Percentiles rank a stretch among this genome's conserved stretches.
phyloP scores from a whole-genome alignment of 2,329 filamentous ascomycete species.

The Fusarium abutilonis region DNA sequence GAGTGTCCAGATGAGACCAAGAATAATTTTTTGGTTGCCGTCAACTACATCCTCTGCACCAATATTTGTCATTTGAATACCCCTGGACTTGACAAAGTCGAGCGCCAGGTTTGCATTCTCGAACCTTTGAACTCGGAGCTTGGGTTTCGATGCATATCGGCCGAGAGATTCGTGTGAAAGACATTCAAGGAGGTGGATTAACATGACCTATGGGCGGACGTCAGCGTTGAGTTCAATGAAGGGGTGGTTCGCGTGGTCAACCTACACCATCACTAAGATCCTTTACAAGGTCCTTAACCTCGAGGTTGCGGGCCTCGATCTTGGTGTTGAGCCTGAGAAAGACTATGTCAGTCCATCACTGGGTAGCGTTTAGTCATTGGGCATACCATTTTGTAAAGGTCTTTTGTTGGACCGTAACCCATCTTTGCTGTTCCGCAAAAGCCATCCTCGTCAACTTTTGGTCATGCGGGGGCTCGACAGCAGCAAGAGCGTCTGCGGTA shows the following conservation, averaged over 20 bases:
- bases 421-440: conserved; percentile 71
- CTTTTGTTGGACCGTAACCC: conserved; percentile 91
- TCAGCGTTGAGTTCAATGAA: conserved; percentile 2
- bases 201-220: conserved; percentile 72
- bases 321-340: conserved; percentile 89
- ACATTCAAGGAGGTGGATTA: conserved; percentile 97
- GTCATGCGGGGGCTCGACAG: conserved; percentile 60
- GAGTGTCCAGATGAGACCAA: conserved; percentile 97
- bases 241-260: conserved; percentile 40
- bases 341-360: conserved; percentile 18
- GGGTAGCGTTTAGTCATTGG: background rate
- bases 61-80: conserved; percentile 98
- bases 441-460: conserved; percentile 68
- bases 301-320: conserved; percentile 78
- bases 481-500: conserved; percentile 56
- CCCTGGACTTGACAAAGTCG: conserved; percentile 88
- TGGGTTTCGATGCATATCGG: conserved; percentile 95
- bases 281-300: conserved; percentile 85
- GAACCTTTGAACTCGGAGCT: conserved; percentile 94
- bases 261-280: conserved; percentile 94
- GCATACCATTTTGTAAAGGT: conserved; percentile 93
- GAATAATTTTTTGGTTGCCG: conserved; percentile 95
- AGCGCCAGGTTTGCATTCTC: conserved; percentile 98
- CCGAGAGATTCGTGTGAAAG: conserved; percentile 94
- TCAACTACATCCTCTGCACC: conserved; percentile 98